Percentiles rank a stretch among this genome's conserved stretches.
These are phyloP conservation scores for Knoxdaviesia capensis DNA, from an alignment of 2,329 filamentous ascomycete species.

Conservation along the genomic window DNA sequence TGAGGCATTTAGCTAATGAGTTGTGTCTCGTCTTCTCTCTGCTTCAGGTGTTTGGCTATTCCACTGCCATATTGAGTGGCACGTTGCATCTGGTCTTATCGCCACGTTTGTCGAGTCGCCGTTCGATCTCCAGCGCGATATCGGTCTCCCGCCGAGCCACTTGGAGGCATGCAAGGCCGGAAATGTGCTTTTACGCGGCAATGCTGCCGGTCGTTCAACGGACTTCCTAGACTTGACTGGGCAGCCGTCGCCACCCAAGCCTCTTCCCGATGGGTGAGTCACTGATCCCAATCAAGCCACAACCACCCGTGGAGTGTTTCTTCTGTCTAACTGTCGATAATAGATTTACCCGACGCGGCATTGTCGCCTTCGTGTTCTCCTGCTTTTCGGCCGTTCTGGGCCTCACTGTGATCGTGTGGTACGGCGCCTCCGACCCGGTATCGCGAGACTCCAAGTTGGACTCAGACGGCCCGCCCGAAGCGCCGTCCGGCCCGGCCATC, in stretches of 20 bases:
- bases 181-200: constrained; percentile 35
- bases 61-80: constrained; percentile 71
- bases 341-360: constrained; percentile 35
- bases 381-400: constrained; percentile 48
- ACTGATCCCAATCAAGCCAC: not conserved
- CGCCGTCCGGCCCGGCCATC: no score
- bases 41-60: constrained; percentile 39
- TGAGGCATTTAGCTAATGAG: constrained; percentile 17
- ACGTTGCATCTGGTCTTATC: constrained; percentile 45
- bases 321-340: constrained; percentile 9
- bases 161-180: constrained; percentile 34
- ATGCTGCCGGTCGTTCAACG: constrained; percentile 52
- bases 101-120: constrained; percentile 46
- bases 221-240: constrained; percentile 44
- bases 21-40: constrained; percentile 5
- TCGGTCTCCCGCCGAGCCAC: constrained; percentile 39
- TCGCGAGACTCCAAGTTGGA: no score
- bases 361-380: constrained; percentile 57
- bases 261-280: constrained; percentile 40
- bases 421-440: constrained; percentile 2
- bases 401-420: constrained; percentile 41
- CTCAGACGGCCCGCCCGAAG: no score
- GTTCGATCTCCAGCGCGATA: constrained; percentile 34
- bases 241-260: constrained; percentile 31
- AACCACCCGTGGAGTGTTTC: not conserved